Base-by-base conservation (phyloP, 495 filamentous ascomycete genomes). In the Penicillium egyptiacum region DNA sequence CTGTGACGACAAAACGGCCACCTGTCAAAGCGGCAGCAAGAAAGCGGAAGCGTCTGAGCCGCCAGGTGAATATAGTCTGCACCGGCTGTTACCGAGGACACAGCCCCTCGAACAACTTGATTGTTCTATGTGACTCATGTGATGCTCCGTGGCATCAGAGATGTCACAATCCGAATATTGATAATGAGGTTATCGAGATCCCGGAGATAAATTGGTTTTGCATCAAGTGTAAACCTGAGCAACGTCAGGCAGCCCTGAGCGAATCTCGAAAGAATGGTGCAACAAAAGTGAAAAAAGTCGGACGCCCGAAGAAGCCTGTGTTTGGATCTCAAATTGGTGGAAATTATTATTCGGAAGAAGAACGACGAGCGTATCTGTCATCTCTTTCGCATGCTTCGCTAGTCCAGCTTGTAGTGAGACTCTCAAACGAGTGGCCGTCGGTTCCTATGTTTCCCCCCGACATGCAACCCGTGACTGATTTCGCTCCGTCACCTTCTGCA, bases 41-140 rank as follows among this genome's bases (percentile, higher is more conserved):
- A 25, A 82, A 79, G 62, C 69, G 77, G 9, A 79, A 78, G 59
- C 74, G 71, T 20, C 59, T 69, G 12, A 70, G 72, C 33, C 72
- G 78, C 48, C 78, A 75, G 56, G 62, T 61, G 23, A 75, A 67
- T 40, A 69, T 79, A 55, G 67, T 87, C 14, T 98, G 94, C 72
- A 87, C 85, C 55, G 79, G 85, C 62, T 98, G 94, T 72, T 81
- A 86, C 47, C 79, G 94, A 40, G 85, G 89, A 9, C 83, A 90
- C 49, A 89, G 86, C 53, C 88, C 91, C 0, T 68, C 78, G 17
- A 84, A 68, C 56, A 98, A 98, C 70, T 81, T 85, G 75, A 96
- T 98, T 54, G 94, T 98, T 8, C 94, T 96, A 68, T 98, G 94
- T 73, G 92, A 96, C 70, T 87, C 85, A 12, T 98, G 94, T 76